Evolutionary conservation across 768 basidiomycete species (phyloP), one percentile per base, ranked within the genome.

Genomic region (Termitomyces bulborhizus): DNA sequence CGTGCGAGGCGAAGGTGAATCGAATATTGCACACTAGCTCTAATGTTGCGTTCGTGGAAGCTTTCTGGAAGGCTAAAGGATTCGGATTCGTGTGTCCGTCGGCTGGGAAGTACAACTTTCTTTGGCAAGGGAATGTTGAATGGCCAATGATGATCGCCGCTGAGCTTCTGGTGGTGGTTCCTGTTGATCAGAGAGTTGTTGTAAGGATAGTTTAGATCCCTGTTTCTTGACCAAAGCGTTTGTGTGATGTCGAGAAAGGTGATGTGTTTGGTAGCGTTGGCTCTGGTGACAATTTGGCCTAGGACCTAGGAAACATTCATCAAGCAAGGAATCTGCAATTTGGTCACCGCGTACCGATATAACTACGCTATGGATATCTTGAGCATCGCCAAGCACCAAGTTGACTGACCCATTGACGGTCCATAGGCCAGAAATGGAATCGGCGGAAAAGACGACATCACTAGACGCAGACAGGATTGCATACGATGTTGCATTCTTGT

Each of bases 391-490:
- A 16, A 73, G 56, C 46, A 63, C 62, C 26, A 79, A 61, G 6
- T 62, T 63, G 12, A 77, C 69, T 39, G 65, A 64, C 9, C 77
- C 76, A 39, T 27, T 21, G 16, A 56, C 13, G 11, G 50, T 18
- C 24, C 42, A 43, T 32, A 16, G 13, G 39, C 27, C 31, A 71
- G 67, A 1, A 65, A 69, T 6, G 76, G 74, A 15, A 68, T 51
- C 13, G 66, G 65, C 12, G 72, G 67, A 18, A 76, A 66, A 21
- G 69, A 64, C 64, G 26, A 74, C 68, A 32, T 79, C 75, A 61
- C 77, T 81, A 46, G 67, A 67, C 18, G 84, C 63, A 8, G 68
- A 68, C 44, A 86, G 65, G 29, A 71, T 68, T n/a, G 79, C 71
- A 76, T 80, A 80, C 9, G 71, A 60, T 36, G 78, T 74, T 34